Conservation (phyloP, 495 filamentous ascomycete genomes). For the Penicillium robsamsonii region DNA sequence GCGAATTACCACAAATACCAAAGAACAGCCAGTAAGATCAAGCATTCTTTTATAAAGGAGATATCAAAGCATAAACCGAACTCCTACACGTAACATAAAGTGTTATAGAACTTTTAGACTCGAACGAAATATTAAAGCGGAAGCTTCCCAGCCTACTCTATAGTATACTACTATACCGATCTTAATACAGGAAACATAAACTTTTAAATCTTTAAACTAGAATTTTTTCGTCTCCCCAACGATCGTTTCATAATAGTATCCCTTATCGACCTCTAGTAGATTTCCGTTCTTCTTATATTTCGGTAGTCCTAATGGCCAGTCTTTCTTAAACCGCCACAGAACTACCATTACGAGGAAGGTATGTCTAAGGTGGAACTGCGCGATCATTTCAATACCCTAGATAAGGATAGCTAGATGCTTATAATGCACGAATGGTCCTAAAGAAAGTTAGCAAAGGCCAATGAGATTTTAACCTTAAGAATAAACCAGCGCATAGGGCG, state of each 20-base stretch:
- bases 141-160: constrained; percentile 27
- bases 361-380: constrained; percentile 28
- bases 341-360: constrained; percentile 27
- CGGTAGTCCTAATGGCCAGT: constrained; percentile 33
- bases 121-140: constrained; percentile 13
- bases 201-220: too few species aligned
- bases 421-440: constrained; percentile 26
- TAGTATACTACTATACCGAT: constrained; percentile 44
- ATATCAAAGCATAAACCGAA: constrained; percentile 16
- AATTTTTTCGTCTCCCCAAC: constrained; percentile 26
- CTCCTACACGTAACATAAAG: constrained; percentile 19
- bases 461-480: constrained; percentile 32
- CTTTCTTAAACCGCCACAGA: constrained; percentile 31
- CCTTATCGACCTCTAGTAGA: constrained; percentile 34
- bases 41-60: constrained; percentile 17
- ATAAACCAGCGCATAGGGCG: constrained; percentile 29
- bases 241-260: constrained; percentile 27
- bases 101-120: constrained; percentile 24
- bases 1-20: constrained; percentile 22
- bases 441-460: constrained; percentile 33
- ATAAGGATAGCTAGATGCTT: constrained; percentile 22
- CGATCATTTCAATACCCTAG: constrained; percentile 29
- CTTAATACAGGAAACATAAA: constrained; percentile 42
- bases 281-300: constrained; percentile 27
- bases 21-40: constrained; percentile 1